These are phyloP conservation scores for Colletotrichum limetticola DNA, from an alignment of 2,329 filamentous ascomycete genomes.

Conservation along the genomic window DNA sequence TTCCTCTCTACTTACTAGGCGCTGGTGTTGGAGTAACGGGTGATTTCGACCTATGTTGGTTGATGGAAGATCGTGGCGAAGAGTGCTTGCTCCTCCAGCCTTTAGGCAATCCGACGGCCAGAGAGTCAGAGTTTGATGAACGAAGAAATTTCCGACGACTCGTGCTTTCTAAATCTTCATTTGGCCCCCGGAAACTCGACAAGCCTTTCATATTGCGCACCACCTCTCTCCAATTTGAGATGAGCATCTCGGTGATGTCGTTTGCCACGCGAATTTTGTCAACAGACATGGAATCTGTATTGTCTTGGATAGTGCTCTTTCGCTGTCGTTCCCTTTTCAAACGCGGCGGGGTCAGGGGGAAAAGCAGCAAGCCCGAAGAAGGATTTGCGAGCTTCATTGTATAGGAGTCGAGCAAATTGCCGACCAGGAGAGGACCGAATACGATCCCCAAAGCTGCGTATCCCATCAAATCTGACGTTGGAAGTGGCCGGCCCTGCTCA, in stretches of 20 bases:
- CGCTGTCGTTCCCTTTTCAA: constrained; percentile 52
- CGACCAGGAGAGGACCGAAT: constrained; percentile 72
- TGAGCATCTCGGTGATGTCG: constrained; percentile 71
- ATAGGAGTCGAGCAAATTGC: constrained; percentile 65
- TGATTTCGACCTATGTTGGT: constrained; percentile 48
- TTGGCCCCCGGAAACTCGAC: constrained; percentile 42
- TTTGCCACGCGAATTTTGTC: constrained; percentile 70
- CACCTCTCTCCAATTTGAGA: constrained; percentile 72
- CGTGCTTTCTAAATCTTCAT: constrained; percentile 31
- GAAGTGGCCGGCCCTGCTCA: constrained; percentile 60
- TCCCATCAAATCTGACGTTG: constrained; percentile 70
- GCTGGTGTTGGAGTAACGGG: constrained; percentile 47
- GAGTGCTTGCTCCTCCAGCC: constrained; percentile 45
- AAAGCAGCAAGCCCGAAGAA: constrained; percentile 52
- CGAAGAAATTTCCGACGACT: constrained; percentile 40
- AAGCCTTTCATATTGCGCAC: constrained; percentile 68
- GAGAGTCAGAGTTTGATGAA: constrained; percentile 55
- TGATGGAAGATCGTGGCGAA: constrained; percentile 30
- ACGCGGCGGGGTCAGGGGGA: constrained; percentile 56
- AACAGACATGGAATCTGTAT: constrained; percentile 48
- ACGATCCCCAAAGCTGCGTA: constrained; percentile 71
- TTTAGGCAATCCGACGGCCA: constrained; percentile 49
- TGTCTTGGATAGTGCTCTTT: constrained; percentile 37
- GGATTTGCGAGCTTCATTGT: constrained; percentile 57
- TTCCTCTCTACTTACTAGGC: constrained; percentile 38